Evolutionary conservation across 2,329 filamentous ascomycete species (phyloP).

Genomic region (Chrysoporthe austroafricana): DNA sequence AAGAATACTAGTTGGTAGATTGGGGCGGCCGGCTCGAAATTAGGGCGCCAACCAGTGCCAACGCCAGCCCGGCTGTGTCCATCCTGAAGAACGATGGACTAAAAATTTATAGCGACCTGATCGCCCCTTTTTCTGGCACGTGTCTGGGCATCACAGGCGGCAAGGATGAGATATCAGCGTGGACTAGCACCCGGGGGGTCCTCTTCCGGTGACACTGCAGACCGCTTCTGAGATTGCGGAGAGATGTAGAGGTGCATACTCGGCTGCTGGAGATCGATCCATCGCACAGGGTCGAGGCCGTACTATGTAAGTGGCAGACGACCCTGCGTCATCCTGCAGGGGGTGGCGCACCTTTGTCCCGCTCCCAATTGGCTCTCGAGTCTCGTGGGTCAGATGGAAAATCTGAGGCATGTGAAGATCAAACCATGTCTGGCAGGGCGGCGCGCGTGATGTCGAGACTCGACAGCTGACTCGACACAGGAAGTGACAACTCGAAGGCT

Average conservation of each 20-base stretch:
- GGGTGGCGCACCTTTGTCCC: neutral
- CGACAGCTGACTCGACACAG: neutral
- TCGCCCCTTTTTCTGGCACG: neutral
- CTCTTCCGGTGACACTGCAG: neutral
- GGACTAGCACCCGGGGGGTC: neutral
- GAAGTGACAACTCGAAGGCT: neutral
- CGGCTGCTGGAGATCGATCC: neutral
- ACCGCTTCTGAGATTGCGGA: neutral
- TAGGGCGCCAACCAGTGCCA: neutral
- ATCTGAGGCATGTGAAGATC: constrained; percentile 24
- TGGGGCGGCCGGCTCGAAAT: neutral
- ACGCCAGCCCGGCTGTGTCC: neutral
- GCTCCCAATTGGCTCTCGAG: neutral
- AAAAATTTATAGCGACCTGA: neutral
- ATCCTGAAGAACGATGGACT: neutral
- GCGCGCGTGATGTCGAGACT: neutral
- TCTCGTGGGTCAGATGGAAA: neutral
- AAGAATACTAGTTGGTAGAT: neutral
- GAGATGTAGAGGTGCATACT: neutral
- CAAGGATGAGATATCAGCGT: neutral
- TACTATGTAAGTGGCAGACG: neutral
- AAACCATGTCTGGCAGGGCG: neutral
- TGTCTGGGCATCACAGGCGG: neutral
- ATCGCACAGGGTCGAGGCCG: neutral
- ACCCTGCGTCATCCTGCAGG: constrained; percentile 10